These are phyloP conservation scores for Tulasnella sp. DNA, from an alignment of 768 basidiomycete genomes.

Conservation along the genomic window DNA sequence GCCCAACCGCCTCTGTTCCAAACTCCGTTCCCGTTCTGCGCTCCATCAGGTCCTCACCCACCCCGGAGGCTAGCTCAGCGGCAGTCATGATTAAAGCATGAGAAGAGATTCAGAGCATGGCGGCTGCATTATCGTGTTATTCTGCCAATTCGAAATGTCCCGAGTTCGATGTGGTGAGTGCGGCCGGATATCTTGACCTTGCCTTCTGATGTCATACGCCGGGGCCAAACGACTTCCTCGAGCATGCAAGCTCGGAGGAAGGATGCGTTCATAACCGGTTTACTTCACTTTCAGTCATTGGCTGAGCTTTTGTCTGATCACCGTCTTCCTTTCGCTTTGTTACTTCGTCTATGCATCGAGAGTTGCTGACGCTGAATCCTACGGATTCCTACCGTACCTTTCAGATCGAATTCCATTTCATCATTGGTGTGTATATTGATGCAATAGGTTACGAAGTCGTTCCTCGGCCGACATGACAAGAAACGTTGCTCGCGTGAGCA, in stretches of 20 bases:
- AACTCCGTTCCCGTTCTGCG: background rate
- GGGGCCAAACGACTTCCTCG: conserved; percentile 13
- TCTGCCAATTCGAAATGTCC: too few relatives aligned
- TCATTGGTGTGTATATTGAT: too few relatives aligned
- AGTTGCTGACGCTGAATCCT: background rate
- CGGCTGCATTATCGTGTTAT: too few relatives aligned
- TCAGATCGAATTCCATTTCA: too few relatives aligned
- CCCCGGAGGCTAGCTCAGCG: background rate
- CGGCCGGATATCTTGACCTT: background rate
- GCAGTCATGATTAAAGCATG: background rate
- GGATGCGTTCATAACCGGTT: background rate
- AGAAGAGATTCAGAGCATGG: background rate
- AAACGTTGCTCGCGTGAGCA: background rate
- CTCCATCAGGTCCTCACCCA: too few relatives aligned
- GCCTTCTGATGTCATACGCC: conserved; percentile 1
- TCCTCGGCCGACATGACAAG: background rate
- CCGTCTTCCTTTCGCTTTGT: background rate
- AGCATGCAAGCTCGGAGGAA: background rate
- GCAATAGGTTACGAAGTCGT: background rate
- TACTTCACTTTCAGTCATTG: background rate
- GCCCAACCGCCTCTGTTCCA: background rate
- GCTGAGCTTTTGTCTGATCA: background rate
- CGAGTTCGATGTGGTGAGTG: background rate
- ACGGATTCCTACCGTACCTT: background rate
- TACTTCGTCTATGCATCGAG: too few relatives aligned